Conservation (phyloP, 192 early-diverging fungal genomes). For the Linderina pennispora region DNA sequence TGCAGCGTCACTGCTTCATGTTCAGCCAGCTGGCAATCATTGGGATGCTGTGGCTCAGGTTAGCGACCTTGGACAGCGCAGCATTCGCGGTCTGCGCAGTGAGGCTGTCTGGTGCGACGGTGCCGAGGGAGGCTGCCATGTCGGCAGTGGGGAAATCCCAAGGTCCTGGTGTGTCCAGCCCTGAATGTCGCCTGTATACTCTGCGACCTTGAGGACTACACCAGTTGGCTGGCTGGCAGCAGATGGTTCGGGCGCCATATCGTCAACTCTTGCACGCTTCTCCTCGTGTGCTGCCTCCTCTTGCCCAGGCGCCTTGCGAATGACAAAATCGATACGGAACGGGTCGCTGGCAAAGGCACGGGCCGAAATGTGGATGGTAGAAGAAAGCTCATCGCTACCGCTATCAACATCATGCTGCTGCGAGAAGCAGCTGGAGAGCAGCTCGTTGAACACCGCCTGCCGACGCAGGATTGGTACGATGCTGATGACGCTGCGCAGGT, state of each 20-base stretch:
- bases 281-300: background rate
- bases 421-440: conserved; percentile 31
- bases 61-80: conserved; percentile 16
- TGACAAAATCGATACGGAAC: conserved; percentile 34
- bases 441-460: conserved; percentile 39
- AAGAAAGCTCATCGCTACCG: too few relatives aligned
- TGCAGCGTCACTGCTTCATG: too few relatives aligned
- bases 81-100: conserved; percentile 4
- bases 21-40: conserved; percentile 21
- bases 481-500: conserved; percentile 7
- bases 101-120: conserved; percentile 3
- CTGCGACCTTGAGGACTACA: conserved; percentile 16
- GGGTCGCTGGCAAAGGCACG: conserved; percentile 36
- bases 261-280: conserved; percentile 6
- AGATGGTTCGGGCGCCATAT: background rate
- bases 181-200: conserved; percentile 8
- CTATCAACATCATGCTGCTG: too few relatives aligned
- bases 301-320: background rate
- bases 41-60: conserved; percentile 31
- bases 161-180: conserved; percentile 30
- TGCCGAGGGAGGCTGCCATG: conserved; percentile 9
- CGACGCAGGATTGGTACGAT: conserved; percentile 29
- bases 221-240: conserved; percentile 5
- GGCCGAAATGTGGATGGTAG: too few relatives aligned
- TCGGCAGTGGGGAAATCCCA: conserved; percentile 3